Conservation (phyloP, 1,139 yeast genomes). For the Yamadazyma conglobata region DNA sequence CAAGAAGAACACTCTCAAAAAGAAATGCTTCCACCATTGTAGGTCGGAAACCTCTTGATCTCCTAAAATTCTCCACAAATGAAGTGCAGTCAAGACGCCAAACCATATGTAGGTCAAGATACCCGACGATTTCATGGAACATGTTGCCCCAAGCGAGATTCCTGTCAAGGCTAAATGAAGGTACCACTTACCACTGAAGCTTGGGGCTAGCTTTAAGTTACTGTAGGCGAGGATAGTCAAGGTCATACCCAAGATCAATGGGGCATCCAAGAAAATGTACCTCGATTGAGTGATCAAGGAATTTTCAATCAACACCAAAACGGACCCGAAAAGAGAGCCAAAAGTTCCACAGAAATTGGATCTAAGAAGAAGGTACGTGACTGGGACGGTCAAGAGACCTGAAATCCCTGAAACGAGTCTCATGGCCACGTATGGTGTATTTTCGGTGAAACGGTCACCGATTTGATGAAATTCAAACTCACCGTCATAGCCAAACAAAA, state of each 20-base stretch:
- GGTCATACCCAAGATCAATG: conserved; percentile 46
- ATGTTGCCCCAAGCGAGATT: conserved; percentile 48
- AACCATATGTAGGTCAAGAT: conserved; percentile 52
- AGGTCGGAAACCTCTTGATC: conserved; percentile 44
- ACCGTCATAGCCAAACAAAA: conserved; percentile 45
- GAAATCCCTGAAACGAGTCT: conserved; percentile 30
- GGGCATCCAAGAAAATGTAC: conserved; percentile 47
- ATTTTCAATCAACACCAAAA: conserved; percentile 50
- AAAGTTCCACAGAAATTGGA: conserved; percentile 39
- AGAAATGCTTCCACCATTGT: conserved; percentile 29
- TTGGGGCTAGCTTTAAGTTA: conserved; percentile 30
- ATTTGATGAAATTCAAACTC: conserved; percentile 28
- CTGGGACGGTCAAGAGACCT: conserved; percentile 44
- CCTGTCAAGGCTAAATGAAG: conserved; percentile 41
- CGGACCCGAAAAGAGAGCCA: conserved; percentile 43
- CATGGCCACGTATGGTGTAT: conserved; percentile 35
- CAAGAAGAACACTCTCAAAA: conserved; percentile 30
- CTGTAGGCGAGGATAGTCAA: conserved; percentile 44
- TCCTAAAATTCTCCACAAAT: conserved; percentile 56
- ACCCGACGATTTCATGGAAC: conserved; percentile 56
- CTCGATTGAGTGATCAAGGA: conserved; percentile 51
- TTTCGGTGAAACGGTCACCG: conserved; percentile 30
- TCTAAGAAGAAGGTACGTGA: conserved; percentile 50
- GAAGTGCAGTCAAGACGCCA: conserved; percentile 32
- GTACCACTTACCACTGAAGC: conserved; percentile 46